phyloP scores from a whole-genome alignment of 2,329 filamentous ascomycete genomes.

The Monosporascus sp. region DNA sequence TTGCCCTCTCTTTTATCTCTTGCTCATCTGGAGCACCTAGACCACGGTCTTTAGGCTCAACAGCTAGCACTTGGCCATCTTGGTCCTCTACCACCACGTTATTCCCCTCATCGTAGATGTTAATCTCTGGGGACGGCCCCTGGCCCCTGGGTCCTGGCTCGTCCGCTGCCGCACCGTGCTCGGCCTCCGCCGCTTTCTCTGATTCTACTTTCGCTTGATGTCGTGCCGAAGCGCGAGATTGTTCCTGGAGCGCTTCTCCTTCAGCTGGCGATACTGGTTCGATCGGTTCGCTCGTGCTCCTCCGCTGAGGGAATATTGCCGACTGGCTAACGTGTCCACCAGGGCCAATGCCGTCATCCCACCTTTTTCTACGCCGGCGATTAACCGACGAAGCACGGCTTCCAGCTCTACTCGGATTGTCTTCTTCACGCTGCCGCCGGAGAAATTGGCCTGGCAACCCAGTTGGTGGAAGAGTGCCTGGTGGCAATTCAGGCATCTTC shows the following conservation, averaged over 20 bases:
- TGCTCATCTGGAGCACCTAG: constrained; percentile 11
- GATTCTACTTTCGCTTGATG: constrained; percentile 10
- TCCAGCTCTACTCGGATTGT: constrained; percentile 44
- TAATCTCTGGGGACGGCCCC: constrained; percentile 34
- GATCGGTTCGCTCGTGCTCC: constrained; percentile 22
- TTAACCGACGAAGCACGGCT: constrained; percentile 59
- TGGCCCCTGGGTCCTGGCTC: constrained; percentile 7
- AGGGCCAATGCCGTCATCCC: constrained; percentile 66
- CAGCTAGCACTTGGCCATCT: constrained; percentile 78
- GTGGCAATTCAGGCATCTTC: constrained; percentile 56
- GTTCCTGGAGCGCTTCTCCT: constrained; percentile 8
- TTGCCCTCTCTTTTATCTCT: constrained; percentile 25
- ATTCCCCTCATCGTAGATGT: constrained; percentile 77
- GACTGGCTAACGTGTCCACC: constrained; percentile 88
- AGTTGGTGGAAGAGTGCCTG: constrained; percentile 66
- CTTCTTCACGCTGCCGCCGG: constrained; percentile 76
- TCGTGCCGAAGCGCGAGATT: constrained; percentile 1
- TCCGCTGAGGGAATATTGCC: constrained; percentile 69
- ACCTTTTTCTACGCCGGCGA: constrained; percentile 60
- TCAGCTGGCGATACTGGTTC: constrained; percentile 29
- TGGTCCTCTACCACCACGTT: constrained; percentile 77
- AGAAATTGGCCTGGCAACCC: constrained; percentile 73
- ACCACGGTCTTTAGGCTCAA: constrained; percentile 39
- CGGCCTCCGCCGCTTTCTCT: constrained; percentile 20
- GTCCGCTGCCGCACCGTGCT: constrained; percentile 11